A percentile compares a stretch with the other conserved stretches of the same genome.
Evolutionary conservation across 2,329 filamentous ascomycete species (phyloP).

Genomic region (Graphilbum sp.): DNA sequence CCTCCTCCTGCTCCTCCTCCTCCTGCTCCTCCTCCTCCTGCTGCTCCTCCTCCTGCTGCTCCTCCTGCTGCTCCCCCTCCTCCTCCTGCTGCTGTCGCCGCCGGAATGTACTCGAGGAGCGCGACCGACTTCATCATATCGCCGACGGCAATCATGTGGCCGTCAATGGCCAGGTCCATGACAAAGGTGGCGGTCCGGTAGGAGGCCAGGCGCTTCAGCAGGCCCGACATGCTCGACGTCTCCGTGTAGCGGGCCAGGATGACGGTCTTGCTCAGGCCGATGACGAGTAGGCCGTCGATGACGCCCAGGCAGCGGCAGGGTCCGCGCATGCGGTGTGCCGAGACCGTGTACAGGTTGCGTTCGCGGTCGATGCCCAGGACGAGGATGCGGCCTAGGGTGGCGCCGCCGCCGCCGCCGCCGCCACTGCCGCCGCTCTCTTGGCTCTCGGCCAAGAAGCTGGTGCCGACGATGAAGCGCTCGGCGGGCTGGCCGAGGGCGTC

Average conservation of each 20-base stretch:
- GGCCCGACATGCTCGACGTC: slow-evolving; percentile 35
- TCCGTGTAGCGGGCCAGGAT: slow-evolving; percentile 39
- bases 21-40: slow-evolving; percentile 11
- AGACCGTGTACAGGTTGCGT: slow-evolving; percentile 55
- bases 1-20: too few relatives aligned
- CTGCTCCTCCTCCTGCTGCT: neutral
- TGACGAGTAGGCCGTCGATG: slow-evolving; percentile 52
- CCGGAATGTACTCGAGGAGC: slow-evolving; percentile 53
- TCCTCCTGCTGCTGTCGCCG: slow-evolving; percentile 9
- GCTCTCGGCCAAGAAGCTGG: slow-evolving; percentile 53
- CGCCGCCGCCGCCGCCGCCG: slow-evolving; percentile 24
- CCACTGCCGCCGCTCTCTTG: too few relatives aligned
- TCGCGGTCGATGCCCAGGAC: slow-evolving; percentile 69
- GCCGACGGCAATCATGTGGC: slow-evolving; percentile 62
- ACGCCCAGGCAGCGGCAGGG: slow-evolving; percentile 66
- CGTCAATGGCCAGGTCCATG: slow-evolving; percentile 60
- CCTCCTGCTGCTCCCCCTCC: neutral
- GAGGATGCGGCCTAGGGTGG: slow-evolving; percentile 60
- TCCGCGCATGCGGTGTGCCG: slow-evolving; percentile 55
- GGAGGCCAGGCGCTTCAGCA: slow-evolving; percentile 53
- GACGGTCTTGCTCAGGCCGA: slow-evolving; percentile 79
- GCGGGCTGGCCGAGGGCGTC: slow-evolving; percentile 36
- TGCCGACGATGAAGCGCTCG: slow-evolving; percentile 85
- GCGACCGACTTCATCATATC: slow-evolving; percentile 90
- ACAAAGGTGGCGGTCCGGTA: slow-evolving; percentile 76